Conservation (phyloP, 257 asterid genomes). For the Solanum infundibuliforme region DNA sequence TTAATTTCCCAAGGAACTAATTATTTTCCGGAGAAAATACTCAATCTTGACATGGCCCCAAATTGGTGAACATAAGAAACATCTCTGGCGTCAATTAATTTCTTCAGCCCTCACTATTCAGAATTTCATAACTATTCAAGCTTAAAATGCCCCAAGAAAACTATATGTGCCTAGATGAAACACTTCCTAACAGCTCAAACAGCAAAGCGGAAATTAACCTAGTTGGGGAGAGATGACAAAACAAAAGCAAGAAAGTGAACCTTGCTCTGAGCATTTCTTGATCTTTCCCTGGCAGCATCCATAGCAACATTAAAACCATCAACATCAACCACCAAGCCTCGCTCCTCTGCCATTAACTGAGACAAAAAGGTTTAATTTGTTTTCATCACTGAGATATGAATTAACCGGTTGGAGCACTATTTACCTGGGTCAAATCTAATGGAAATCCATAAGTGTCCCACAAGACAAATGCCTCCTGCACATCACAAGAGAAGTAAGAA, state of each 20-base stretch:
- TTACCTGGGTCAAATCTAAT: conserved; percentile 95
- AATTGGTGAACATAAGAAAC: not conserved
- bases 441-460: conserved; percentile 99
- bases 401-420: not conserved
- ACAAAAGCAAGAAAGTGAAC: conserved; percentile 23
- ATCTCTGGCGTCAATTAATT: not conserved
- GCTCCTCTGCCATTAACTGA: conserved; percentile 98
- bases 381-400: not conserved
- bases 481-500: conserved; percentile 12
- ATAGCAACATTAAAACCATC: conserved; percentile 63
- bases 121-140: not conserved
- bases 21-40: not conserved
- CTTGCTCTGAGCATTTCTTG: conserved; percentile 92
- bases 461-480: conserved; percentile 91
- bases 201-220: not conserved
- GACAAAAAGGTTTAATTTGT: conserved; percentile 1
- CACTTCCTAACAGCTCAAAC: not conserved
- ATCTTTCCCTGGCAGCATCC: conserved; percentile 86
- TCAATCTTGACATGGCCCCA: not conserved
- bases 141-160: not conserved
- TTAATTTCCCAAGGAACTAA: not conserved
- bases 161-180: not conserved
- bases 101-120: not conserved
- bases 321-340: conserved; percentile 73
- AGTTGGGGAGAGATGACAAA: not conserved